phyloP scores from a whole-genome alignment of 2,329 filamentous ascomycete genomes.

The Furcasterigmium furcatum region DNA sequence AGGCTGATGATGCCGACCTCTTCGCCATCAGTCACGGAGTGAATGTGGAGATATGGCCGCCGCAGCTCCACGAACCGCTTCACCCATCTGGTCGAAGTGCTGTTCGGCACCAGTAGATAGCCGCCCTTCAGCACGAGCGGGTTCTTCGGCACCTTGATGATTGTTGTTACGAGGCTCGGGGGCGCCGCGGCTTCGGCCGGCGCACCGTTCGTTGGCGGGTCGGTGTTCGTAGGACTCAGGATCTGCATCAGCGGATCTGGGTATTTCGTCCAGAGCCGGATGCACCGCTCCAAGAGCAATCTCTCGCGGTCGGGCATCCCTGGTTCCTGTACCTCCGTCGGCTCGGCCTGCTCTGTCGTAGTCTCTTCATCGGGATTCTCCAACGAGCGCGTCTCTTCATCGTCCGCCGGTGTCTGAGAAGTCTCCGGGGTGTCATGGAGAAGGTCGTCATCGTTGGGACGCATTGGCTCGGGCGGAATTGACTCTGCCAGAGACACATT shows the following conservation, averaged over 20 bases:
- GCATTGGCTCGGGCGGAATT: constrained; percentile 31
- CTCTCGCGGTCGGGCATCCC: constrained; percentile 45
- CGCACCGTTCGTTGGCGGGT: constrained; percentile 65
- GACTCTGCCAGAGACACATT: constrained; percentile 33
- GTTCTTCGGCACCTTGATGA: constrained; percentile 78
- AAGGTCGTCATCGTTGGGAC: constrained; percentile 53
- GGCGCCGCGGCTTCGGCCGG: constrained; percentile 41
- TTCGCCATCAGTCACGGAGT: constrained; percentile 81
- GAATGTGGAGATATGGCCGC: constrained; percentile 86
- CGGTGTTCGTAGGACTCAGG: constrained; percentile 58
- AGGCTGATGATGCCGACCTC: constrained; percentile 88
- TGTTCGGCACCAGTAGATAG: constrained; percentile 82
- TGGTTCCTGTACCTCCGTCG: constrained; percentile 21
- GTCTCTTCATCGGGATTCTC: constrained; percentile 18
- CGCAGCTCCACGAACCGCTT: constrained; percentile 91
- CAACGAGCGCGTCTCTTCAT: constrained; percentile 19
- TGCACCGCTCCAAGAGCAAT: constrained; percentile 48
- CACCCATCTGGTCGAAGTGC: constrained; percentile 79
- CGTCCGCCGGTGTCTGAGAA: constrained; percentile 37
- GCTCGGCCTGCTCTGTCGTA: constrained; percentile 17
- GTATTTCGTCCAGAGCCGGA: constrained; percentile 63
- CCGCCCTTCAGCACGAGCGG: constrained; percentile 79
- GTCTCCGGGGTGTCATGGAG: constrained; percentile 55
- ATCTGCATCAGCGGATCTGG: constrained; percentile 54
- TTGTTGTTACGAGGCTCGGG: constrained; percentile 70